Evolutionary conservation across 2,329 filamentous ascomycete species (phyloP).

Genomic region (Alternaria gansuensis): DNA sequence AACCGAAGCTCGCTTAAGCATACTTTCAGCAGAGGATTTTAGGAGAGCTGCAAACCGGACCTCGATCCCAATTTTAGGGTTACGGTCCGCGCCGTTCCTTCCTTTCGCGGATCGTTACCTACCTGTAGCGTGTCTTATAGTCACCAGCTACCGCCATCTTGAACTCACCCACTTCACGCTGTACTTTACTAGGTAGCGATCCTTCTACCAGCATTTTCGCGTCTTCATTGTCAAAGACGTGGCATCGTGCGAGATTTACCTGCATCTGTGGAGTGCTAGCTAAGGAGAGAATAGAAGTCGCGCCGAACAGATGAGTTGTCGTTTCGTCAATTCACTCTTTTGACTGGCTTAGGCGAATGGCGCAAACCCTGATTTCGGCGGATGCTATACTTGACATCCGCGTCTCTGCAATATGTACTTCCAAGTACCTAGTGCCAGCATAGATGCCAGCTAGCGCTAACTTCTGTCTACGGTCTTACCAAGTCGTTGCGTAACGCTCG

Average conservation of each 20-base stretch:
- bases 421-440: neutral
- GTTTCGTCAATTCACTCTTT: neutral
- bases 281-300: neutral
- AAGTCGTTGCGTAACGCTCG: neutral
- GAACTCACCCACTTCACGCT: neutral
- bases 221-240: neutral
- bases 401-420: neutral
- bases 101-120: neutral
- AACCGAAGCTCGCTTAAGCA: neutral
- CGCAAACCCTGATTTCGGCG: neutral
- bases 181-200: neutral
- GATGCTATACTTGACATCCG: neutral
- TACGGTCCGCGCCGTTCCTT: neutral
- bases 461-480: neutral
- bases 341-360: neutral
- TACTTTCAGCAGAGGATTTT: neutral
- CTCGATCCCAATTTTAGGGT: neutral
- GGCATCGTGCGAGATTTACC: neutral
- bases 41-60: neutral
- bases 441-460: neutral
- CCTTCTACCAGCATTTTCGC: neutral
- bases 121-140: neutral
- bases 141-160: neutral
- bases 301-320: neutral
- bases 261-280: neutral